A percentile compares a stretch with the other conserved stretches of the same genome.
phyloP scores from a whole-genome alignment of 202 grass and related monocot genomes.

The Dendrocalamus latiflorus region DNA sequence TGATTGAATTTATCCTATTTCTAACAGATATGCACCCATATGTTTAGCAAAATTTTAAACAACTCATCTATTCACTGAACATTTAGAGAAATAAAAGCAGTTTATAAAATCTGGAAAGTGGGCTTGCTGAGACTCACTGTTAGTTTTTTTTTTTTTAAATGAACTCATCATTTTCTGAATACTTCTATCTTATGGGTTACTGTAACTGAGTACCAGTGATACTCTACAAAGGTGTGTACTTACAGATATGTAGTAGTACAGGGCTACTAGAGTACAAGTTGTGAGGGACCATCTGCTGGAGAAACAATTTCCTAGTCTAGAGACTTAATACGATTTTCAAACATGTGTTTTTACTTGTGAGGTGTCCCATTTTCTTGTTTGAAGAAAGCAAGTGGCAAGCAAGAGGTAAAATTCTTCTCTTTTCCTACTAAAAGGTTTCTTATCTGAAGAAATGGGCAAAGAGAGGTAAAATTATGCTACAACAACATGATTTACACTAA shows the following conservation, averaged over 20 bases:
- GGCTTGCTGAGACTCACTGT: background rate
- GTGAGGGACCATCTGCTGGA: slow-evolving; percentile 34
- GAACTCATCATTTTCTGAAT: background rate
- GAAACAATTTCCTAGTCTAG: slow-evolving; percentile 5
- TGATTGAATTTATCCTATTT: background rate
- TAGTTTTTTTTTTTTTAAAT: background rate
- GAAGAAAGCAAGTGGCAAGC: background rate
- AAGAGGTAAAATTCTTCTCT: background rate
- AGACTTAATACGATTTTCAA: background rate
- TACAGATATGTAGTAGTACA: slow-evolving; percentile 23
- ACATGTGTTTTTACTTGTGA: slow-evolving; percentile 18
- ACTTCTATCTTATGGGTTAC: background rate
- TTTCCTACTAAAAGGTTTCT: background rate
- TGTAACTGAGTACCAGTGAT: background rate
- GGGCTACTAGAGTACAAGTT: slow-evolving; percentile 3
- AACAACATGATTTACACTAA: background rate
- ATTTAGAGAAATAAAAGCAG: background rate
- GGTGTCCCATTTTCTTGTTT: background rate
- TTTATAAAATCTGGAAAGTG: background rate
- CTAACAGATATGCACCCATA: background rate
- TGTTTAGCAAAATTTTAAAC: background rate
- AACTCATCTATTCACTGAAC: background rate
- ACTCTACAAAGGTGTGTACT: slow-evolving; percentile 26
- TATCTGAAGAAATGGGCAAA: background rate
- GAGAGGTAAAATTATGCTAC: background rate